Evolutionary conservation across 1,139 yeast species (phyloP).

Genomic region (Pneumocystis jirovecii): DNA sequence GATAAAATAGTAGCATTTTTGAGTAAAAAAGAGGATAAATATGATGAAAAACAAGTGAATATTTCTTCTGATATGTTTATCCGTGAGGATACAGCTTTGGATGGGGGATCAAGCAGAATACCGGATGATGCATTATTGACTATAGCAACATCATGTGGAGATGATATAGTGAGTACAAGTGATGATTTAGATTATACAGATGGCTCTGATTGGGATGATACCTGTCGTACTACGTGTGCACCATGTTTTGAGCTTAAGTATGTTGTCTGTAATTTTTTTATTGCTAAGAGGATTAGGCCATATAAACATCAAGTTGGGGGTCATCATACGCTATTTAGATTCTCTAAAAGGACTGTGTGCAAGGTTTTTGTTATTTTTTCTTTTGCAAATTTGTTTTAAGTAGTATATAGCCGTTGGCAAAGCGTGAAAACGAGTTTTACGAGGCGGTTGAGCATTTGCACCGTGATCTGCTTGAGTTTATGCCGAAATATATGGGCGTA

Average conservation of each 20-base stretch:
- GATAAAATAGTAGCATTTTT: too few relatives aligned
- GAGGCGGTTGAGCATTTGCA: conserved; percentile 71
- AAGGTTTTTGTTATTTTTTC: conserved; percentile 27
- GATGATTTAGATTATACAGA: neutral
- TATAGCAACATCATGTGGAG: neutral
- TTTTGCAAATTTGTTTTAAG: neutral
- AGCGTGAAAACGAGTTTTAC: conserved; percentile 80
- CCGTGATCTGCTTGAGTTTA: conserved; percentile 59
- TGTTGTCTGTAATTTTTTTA: neutral
- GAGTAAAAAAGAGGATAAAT: too few relatives aligned
- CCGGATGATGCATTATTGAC: neutral
- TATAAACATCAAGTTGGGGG: conserved; percentile 90
- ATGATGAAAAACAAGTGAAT: too few relatives aligned
- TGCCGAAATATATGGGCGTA: conserved; percentile 92
- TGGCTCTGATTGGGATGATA: neutral
- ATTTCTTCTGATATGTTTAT: too few relatives aligned
- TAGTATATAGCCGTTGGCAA: conserved; percentile 46
- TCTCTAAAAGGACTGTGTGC: conserved; percentile 87
- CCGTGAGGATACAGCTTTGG: too few relatives aligned
- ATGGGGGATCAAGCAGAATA: neutral
- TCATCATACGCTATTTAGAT: conserved; percentile 88
- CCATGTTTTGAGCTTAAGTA: neutral
- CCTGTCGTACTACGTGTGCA: neutral
- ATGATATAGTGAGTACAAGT: neutral
- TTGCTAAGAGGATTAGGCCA: conserved; percentile 38